phyloP scores from a whole-genome alignment of 805 yeast genomes.

The Wickerhamiella azymoides region DNA sequence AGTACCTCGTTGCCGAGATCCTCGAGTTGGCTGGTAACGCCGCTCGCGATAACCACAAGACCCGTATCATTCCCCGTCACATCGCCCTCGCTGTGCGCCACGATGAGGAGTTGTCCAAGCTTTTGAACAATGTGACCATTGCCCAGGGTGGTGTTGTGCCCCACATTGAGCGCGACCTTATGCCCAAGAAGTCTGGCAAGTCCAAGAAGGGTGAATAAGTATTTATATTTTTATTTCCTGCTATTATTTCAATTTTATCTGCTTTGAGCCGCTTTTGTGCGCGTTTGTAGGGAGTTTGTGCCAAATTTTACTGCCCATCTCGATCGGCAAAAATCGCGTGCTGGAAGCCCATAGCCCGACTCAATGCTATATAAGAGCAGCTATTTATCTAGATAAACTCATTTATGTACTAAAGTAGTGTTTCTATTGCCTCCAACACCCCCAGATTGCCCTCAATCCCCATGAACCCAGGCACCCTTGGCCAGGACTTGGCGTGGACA shows the following conservation, averaged over 20 bases:
- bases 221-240: neutral
- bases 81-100: constrained; percentile 97
- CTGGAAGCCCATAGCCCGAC: too few relatives aligned
- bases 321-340: too few relatives aligned
- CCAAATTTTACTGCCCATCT: too few relatives aligned
- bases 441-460: too few relatives aligned
- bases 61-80: constrained; percentile 98
- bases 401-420: too few relatives aligned
- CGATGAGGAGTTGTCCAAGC: constrained; percentile 95
- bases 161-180: constrained; percentile 85
- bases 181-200: constrained; percentile 39
- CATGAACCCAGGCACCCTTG: too few relatives aligned
- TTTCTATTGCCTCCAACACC: too few relatives aligned
- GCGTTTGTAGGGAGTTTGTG: neutral
- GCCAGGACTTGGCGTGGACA: neutral
- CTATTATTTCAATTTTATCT: neutral
- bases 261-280: neutral
- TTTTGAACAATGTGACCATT: constrained; percentile 72
- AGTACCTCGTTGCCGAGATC: constrained; percentile 95
- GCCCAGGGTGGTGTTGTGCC: constrained; percentile 99
- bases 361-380: too few relatives aligned
- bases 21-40: constrained; percentile 98
- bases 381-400: too few relatives aligned
- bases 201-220: constrained; percentile 6
- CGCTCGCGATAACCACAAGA: constrained; percentile 97